Percentiles rank a stretch among this genome's conserved stretches.
phyloP scores from a whole-genome alignment of 371 early-diverging fungal species.

The Rhizopus sp. region DNA sequence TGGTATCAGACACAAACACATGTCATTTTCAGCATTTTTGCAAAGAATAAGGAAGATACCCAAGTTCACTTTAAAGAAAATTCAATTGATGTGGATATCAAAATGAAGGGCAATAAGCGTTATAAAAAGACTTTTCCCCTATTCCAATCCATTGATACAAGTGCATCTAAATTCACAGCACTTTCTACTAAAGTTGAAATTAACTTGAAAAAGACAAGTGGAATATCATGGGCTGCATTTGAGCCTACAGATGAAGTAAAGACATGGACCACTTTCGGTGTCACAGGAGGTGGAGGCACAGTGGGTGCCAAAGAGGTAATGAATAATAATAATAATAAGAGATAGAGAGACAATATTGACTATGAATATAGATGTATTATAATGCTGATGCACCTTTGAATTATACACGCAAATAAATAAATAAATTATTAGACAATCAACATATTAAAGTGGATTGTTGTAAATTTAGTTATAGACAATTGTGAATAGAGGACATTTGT shows the following conservation, averaged over 20 bases:
- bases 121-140: slow-evolving; percentile 62
- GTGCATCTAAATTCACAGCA: slow-evolving; percentile 66
- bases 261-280: slow-evolving; percentile 87
- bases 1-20: slow-evolving; percentile 91
- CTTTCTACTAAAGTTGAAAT: slow-evolving; percentile 90
- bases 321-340: not conserved
- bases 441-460: too few species aligned
- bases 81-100: slow-evolving; percentile 43
- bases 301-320: slow-evolving; percentile 63
- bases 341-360: slow-evolving; percentile 5
- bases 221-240: slow-evolving; percentile 85
- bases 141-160: slow-evolving; percentile 72
- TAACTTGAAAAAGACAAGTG: slow-evolving; percentile 80
- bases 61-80: slow-evolving; percentile 58
- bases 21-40: slow-evolving; percentile 89
- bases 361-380: slow-evolving; percentile 27
- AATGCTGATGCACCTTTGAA: slow-evolving; percentile 35
- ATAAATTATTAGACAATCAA: slow-evolving; percentile 1
- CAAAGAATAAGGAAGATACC: slow-evolving; percentile 81
- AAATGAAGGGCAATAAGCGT: slow-evolving; percentile 63
- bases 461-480: too few species aligned
- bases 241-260: slow-evolving; percentile 68
- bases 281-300: slow-evolving; percentile 59
- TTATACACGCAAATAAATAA: slow-evolving; percentile 11
- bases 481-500: too few species aligned